phyloP scores from a whole-genome alignment of 805 yeast species.

The Komagataella phaffii region DNA sequence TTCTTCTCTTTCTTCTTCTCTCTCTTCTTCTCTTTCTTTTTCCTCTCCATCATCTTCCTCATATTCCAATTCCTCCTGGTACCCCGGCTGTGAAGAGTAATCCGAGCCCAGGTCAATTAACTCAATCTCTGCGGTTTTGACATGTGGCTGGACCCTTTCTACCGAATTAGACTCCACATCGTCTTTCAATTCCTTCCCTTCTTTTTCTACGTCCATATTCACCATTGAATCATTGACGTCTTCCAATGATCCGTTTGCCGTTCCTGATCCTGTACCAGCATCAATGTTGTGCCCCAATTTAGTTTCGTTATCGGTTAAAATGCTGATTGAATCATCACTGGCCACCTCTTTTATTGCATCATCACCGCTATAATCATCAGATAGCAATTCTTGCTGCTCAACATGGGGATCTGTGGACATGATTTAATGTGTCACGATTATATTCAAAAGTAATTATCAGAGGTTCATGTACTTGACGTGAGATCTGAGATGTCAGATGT shows the following conservation, averaged over 20 bases:
- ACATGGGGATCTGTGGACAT: background rate
- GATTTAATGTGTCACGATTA: background rate
- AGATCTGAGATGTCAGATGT: background rate
- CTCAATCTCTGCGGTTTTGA: slow-evolving; percentile 5
- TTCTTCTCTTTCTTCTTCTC: slow-evolving; percentile 1
- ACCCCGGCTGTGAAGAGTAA: background rate
- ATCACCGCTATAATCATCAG: background rate
- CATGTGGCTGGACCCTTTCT: slow-evolving; percentile 7
- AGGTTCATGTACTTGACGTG: background rate
- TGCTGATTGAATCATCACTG: slow-evolving; percentile 6
- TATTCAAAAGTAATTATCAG: too few relatives aligned
- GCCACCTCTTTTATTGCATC: slow-evolving; percentile 1
- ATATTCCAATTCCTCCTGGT: background rate
- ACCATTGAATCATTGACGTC: background rate
- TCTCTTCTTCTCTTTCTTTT: slow-evolving; percentile 1
- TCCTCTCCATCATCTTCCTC: background rate
- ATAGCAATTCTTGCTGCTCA: background rate
- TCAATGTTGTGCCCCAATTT: background rate
- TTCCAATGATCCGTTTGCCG: background rate
- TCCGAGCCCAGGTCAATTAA: slow-evolving; percentile 8
- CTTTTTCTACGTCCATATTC: slow-evolving; percentile 2
- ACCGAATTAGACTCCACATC: background rate
- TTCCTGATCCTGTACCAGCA: background rate
- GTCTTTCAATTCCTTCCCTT: background rate
- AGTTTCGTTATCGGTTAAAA: slow-evolving; percentile 5